Base-by-base conservation (phyloP, 257 asterid species). In the Fraxinus quadrangulata region DNA sequence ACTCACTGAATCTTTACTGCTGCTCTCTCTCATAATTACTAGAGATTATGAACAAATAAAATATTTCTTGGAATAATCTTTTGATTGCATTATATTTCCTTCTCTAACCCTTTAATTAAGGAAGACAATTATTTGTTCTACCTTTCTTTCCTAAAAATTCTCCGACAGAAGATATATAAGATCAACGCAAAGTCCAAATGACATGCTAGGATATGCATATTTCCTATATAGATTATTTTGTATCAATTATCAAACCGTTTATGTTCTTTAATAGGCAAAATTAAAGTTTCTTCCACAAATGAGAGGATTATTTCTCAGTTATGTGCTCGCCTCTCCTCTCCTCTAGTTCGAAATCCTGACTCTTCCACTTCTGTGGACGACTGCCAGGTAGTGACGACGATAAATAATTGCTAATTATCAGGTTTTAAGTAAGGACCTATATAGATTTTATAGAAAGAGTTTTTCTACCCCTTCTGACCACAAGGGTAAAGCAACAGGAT, bases 401-500 rank as follows among this genome's bases (percentile, higher is more conserved):
- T 7, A 56, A 1, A 56, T 56, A 56, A 56, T 17, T 56, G 12
- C 28, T 56, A 56, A 19, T 5, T 8, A 59, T 21, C 56, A 4
- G 56, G 56, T 14, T 59, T 59, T 59, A 5, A 59, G 28, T 7
- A 21, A n/a, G 67, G 28, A 59, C 28, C 5, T 23, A 21, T 9
- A n/a, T 59, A n/a, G 1, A 42, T 37, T 63, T 61, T n/a, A 56
- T 23, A 54, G 42, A 75, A 28, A 17, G 33, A 17, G 28, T 40
- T 40, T 42, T 39, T 66, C 17, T 7, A 37, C 24, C 66, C 47
- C 73, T 36, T 6, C 63, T 13, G 19, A 39, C 24, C 70, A 63
- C 34, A 30, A 71, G 36, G 39, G 47, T 3, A 28, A 78, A 28
- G 24, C 39, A 78, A 69, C 40, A n/a, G 33, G 76, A 51, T 61